These are phyloP conservation scores for Hymenoscyphus repandus DNA, from an alignment of 2,329 filamentous ascomycete species.

Conservation along the genomic window DNA sequence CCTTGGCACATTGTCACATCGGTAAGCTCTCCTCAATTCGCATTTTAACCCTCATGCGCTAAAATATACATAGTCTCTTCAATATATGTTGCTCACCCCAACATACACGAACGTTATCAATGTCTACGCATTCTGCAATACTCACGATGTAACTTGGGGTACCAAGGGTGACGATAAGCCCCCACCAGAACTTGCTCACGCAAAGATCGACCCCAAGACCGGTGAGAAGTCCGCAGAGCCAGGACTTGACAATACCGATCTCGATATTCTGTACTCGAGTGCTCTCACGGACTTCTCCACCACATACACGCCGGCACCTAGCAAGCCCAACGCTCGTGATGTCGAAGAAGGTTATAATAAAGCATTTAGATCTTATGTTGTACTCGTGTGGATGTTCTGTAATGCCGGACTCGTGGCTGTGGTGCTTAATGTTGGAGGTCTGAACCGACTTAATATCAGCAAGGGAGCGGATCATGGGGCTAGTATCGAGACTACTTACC, in stretches of 20 bases:
- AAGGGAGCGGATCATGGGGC: conserved; percentile 70
- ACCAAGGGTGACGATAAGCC: conserved; percentile 96
- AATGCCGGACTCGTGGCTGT: conserved; percentile 83
- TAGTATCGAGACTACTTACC: conserved; percentile 16
- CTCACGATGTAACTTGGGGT: conserved; percentile 93
- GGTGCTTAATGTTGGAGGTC: conserved; percentile 76
- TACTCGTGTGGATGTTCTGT: conserved; percentile 90
- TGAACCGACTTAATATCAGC: conserved; percentile 83
- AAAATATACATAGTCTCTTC: conserved; percentile 50
- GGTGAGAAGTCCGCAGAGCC: conserved; percentile 52
- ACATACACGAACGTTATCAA: conserved; percentile 98
- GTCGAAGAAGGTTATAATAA: conserved; percentile 97
- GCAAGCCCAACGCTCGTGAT: conserved; percentile 52
- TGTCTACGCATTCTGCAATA: conserved; percentile 97
- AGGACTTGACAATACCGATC: conserved; percentile 43
- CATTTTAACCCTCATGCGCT: neutral
- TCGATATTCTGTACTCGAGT: conserved; percentile 87
- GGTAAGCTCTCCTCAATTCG: conserved; percentile 7
- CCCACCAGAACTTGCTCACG: conserved; percentile 71
- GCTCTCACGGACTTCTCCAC: conserved; percentile 67
- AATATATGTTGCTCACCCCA: conserved; percentile 89
- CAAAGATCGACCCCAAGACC: conserved; percentile 74
- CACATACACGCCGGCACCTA: conserved; percentile 68
- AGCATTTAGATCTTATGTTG: conserved; percentile 83
- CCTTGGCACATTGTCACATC: conserved; percentile 97